These are phyloP conservation scores for Rhizopogon rudus DNA, from an alignment of 768 basidiomycete species.

Conservation along the genomic window DNA sequence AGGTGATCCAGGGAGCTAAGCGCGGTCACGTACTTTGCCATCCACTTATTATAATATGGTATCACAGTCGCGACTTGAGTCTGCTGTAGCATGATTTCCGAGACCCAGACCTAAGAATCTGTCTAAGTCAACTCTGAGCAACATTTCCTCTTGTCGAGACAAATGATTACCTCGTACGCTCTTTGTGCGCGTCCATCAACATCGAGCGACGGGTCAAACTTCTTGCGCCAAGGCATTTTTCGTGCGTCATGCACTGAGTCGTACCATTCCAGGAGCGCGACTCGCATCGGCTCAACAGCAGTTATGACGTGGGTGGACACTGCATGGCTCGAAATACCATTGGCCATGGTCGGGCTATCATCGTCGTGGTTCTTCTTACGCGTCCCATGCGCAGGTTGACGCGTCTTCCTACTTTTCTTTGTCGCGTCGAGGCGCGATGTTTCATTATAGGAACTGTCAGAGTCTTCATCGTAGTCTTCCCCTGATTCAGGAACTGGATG, in stretches of 20 bases:
- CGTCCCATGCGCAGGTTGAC: constrained; percentile 9
- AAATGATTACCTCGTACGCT: constrained; percentile 76
- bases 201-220: constrained; percentile 49
- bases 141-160: neutral
- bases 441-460: constrained; percentile 19
- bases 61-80: constrained; percentile 94
- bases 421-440: constrained; percentile 2
- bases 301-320: constrained; percentile 45
- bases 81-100: constrained; percentile 95
- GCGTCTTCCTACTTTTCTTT: constrained; percentile 11
- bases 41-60: constrained; percentile 89
- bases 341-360: neutral
- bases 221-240: constrained; percentile 92
- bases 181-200: constrained; percentile 68
- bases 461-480: constrained; percentile 7
- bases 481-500: constrained; percentile 11
- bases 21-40: constrained; percentile 52
- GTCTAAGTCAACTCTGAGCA: neutral
- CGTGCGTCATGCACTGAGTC: constrained; percentile 56
- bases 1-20: neutral
- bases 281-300: constrained; percentile 36
- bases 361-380: constrained; percentile 10
- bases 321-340: constrained; percentile 29
- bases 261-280: constrained; percentile 67
- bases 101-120: constrained; percentile 68